Evolutionary conservation across 345 rosid species (phyloP), one percentile per base, ranked within the genome.

Genomic region (Hibiscus mutabilis): DNA sequence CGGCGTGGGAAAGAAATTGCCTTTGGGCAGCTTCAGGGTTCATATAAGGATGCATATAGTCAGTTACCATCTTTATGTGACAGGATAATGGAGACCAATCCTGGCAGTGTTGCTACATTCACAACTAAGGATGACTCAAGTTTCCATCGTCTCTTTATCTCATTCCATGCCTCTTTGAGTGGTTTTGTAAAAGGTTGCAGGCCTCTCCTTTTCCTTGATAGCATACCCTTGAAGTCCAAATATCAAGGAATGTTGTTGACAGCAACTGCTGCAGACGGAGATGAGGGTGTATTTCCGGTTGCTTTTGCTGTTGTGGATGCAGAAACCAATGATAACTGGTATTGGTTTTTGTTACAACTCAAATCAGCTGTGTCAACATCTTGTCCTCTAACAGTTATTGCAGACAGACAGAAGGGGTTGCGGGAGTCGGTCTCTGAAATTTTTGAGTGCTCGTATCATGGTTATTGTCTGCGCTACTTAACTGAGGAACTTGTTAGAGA

Each of bases 1-100:
- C 91, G 97, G 95, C 91, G 97, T 14, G 98, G 96, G n/a, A 94
- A 94, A 79, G 97, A 94, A 77, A 91, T 94, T 5, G 98, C 98
- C 0, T 91, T 84, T 78, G 98, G 89, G 79, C 97, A 91, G 78
- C 97, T 94, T 72, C 97, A 91, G 57, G 98, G 98, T 68, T 94
- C 97, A 3, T 90, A 83, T 81, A 91, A 89, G 67, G 96, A 94
- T 22, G 97, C 97, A 46, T 94, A 94, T 79, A 88, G 84, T 80
- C 90, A 82, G 80, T 81, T 94, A 11, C 98, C 98, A 0, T 11
- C 78, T 22, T 87, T 83, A 82, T 91, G 98, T 64, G 91, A 86
- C 73, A 88, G 87, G 91, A 87, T 94, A 49, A 85, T 84, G 85
- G 93, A 89, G 78, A 84, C 87, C 15, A 94, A 91, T 83, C 97